Percentiles rank a stretch among this genome's conserved stretches.
Conservation (phyloP, 176 grass and related monocot genomes). For the Zea luxurians region DNA sequence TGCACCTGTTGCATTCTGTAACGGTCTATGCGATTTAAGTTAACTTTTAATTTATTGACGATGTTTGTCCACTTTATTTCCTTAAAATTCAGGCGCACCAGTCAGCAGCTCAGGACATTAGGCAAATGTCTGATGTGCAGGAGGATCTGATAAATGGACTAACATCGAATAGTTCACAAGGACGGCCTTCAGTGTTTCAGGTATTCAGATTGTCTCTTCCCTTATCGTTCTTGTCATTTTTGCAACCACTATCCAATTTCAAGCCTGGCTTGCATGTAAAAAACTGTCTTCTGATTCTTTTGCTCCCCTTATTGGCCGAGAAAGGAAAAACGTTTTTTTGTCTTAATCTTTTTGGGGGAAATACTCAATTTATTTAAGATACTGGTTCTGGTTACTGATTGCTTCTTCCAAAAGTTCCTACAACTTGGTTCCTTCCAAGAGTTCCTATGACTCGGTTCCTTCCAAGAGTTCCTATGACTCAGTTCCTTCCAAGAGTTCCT, state of each 20-base stretch:
- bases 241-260: slow-evolving; percentile 7
- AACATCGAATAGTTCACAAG: slow-evolving; percentile 42
- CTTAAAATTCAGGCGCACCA: slow-evolving; percentile 45
- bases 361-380: slow-evolving; percentile 17
- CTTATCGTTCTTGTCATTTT: slow-evolving; percentile 9
- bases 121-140: slow-evolving; percentile 44
- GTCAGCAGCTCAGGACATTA: slow-evolving; percentile 18
- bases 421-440: too few species aligned
- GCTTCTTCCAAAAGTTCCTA: not conserved
- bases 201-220: slow-evolving; percentile 39
- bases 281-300: not conserved
- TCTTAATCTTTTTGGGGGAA: not conserved
- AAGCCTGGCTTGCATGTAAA: not conserved
- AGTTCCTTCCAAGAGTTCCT: not conserved
- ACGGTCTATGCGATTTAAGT: not conserved
- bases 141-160: slow-evolving; percentile 54
- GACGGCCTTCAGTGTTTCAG: slow-evolving; percentile 56
- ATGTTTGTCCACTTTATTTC: slow-evolving; percentile 26
- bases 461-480: not conserved
- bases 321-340: not conserved
- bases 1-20: not conserved
- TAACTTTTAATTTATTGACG: not conserved
- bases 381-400: not conserved
- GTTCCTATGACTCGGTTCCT: too few species aligned
- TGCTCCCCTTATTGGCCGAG: not conserved